phyloP scores from a whole-genome alignment of 495 filamentous ascomycete genomes.

The Daldinia bambusicola region DNA sequence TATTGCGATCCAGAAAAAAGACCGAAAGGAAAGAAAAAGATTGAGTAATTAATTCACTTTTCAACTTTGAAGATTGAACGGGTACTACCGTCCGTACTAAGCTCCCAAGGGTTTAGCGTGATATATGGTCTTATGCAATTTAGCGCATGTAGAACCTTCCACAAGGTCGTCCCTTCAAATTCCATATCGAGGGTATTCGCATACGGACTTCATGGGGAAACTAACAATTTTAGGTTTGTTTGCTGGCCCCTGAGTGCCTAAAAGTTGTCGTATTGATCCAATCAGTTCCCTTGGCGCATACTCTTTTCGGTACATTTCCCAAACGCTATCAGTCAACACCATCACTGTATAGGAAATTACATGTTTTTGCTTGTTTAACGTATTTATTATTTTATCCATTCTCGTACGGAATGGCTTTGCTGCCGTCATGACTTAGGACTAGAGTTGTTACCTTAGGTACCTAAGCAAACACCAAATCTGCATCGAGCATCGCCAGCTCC shows the following conservation, averaged over 20 bases:
- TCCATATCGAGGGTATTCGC: too few species aligned
- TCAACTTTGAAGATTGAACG: background rate
- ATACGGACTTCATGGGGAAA: too few species aligned
- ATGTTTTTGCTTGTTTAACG: too few species aligned
- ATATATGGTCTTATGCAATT: background rate
- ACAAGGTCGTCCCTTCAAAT: too few species aligned
- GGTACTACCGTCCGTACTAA: background rate
- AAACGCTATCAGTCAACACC: too few species aligned
- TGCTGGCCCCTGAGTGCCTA: background rate
- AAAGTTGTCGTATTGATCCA: background rate
- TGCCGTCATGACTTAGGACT: too few species aligned
- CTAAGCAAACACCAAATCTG: background rate
- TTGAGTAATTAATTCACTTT: background rate
- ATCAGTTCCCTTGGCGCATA: background rate
- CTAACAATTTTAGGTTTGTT: background rate
- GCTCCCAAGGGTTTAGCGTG: background rate
- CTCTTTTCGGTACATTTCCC: background rate
- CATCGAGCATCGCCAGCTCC: too few species aligned
- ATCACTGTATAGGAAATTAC: too few species aligned
- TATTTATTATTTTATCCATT: too few species aligned
- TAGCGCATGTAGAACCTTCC: background rate
- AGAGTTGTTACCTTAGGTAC: background rate
- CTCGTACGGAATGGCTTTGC: too few species aligned
- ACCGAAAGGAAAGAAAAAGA: background rate
- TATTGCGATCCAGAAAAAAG: background rate